A percentile compares a stretch with the other conserved stretches of the same genome.
Conservation (phyloP, 164 flowering plant species). For the Annona cherimola region DNA sequence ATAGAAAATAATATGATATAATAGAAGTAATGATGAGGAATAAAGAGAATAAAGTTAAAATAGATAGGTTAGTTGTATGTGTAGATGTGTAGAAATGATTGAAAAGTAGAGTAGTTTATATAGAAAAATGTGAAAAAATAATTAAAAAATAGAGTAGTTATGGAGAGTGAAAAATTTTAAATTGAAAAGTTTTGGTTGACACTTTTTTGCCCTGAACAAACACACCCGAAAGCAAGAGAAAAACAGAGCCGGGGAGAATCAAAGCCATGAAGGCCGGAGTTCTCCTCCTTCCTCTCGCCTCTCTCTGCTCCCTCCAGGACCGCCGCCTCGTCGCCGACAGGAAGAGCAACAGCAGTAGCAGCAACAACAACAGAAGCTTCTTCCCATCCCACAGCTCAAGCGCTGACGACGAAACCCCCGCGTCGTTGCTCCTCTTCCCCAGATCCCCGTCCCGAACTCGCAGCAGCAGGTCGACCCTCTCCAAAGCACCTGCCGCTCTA, state of each 20-base stretch:
- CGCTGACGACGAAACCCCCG: slow-evolving; percentile 3
- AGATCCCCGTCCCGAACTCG: not conserved
- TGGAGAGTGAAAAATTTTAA: no score
- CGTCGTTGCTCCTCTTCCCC: slow-evolving; percentile 7
- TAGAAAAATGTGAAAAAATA: no score
- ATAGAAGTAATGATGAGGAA: no score
- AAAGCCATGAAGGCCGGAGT: slow-evolving; percentile 41
- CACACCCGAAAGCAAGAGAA: not conserved
- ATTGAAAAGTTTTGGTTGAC: no score
- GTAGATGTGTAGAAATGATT: no score
- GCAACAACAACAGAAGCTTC: slow-evolving; percentile 4
- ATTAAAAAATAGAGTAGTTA: no score
- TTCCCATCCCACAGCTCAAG: slow-evolving; percentile 3
- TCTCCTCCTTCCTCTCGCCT: slow-evolving; percentile 30
- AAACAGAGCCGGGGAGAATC: not conserved
- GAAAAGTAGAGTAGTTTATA: no score
- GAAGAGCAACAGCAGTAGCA: not conserved
- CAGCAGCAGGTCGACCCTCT: not conserved
- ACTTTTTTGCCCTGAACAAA: no score
- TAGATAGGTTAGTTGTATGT: no score
- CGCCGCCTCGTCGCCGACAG: not conserved
- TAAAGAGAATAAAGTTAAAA: no score
- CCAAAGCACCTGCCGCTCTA: not conserved
- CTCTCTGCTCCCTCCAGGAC: slow-evolving; percentile 10
- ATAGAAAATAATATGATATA: no score